These are phyloP conservation scores for Phytopythium vexans DNA, from an alignment of 352 stramenopile genomes.

Conservation along the genomic window DNA sequence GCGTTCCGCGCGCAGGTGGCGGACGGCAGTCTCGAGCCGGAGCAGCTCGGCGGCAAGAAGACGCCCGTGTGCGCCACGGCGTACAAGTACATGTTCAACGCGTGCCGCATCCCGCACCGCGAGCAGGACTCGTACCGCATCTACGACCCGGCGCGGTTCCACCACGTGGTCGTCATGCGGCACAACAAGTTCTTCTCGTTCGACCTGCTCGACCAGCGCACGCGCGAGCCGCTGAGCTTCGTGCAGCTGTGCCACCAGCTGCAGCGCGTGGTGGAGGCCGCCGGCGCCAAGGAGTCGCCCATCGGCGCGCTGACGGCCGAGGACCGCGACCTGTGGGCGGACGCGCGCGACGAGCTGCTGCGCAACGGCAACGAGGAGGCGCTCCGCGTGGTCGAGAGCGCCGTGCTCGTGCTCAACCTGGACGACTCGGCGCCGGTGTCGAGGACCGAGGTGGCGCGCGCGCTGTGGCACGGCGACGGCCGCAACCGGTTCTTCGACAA, in stretches of 20 bases:
- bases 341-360: slow-evolving; percentile 68
- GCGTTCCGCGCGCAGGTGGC: slow-evolving; percentile 89
- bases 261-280: slow-evolving; percentile 41
- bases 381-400: slow-evolving; percentile 61
- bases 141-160: slow-evolving; percentile 85
- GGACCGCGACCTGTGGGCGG: slow-evolving; percentile 75
- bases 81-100: slow-evolving; percentile 96
- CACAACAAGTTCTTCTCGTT: slow-evolving; percentile 79
- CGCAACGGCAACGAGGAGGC: slow-evolving; percentile 51
- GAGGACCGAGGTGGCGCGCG: slow-evolving; percentile 57
- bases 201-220: slow-evolving; percentile 41
- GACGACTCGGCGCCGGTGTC: slow-evolving; percentile 62
- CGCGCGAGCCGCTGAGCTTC: slow-evolving; percentile 42
- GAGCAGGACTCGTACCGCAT: slow-evolving; percentile 78
- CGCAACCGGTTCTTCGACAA: slow-evolving; percentile 98
- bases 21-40: slow-evolving; percentile 78
- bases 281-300: slow-evolving; percentile 38
- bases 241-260: slow-evolving; percentile 57
- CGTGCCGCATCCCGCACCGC: slow-evolving; percentile 88
- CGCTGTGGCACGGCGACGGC: slow-evolving; percentile 81
- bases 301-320: slow-evolving; percentile 68
- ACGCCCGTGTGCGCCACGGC: slow-evolving; percentile 90
- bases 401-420: slow-evolving; percentile 64
- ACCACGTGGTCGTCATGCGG: slow-evolving; percentile 89
- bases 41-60: slow-evolving; percentile 88